Percentiles rank a stretch among this genome's conserved stretches.
Evolutionary conservation across 2,329 filamentous ascomycete genomes (phyloP).

Genomic region (Paecilomyces formosus): DNA sequence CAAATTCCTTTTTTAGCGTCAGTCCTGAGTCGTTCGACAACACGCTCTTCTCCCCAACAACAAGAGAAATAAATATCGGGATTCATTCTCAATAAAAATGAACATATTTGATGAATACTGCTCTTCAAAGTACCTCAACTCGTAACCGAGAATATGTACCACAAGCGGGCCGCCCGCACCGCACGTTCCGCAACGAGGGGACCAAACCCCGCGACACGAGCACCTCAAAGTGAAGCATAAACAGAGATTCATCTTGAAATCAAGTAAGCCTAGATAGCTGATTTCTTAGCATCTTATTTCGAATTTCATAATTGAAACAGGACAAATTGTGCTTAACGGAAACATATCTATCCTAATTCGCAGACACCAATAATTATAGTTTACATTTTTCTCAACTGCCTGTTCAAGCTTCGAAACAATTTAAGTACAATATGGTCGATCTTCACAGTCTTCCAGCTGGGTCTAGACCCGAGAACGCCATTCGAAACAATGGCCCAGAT

Average conservation of each 20-base stretch:
- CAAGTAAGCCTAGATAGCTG: background rate
- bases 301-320: too few relatives aligned
- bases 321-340: too few relatives aligned
- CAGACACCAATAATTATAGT: too few relatives aligned
- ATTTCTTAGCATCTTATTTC: too few relatives aligned
- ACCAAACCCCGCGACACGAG: background rate
- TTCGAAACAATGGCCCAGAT: constrained; percentile 43
- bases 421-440: constrained; percentile 20
- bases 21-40: too few relatives aligned
- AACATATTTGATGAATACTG: background rate
- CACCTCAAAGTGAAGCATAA: background rate
- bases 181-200: background rate
- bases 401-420: background rate
- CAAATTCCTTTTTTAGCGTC: too few relatives aligned
- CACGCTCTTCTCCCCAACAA: too few relatives aligned
- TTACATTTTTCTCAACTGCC: background rate
- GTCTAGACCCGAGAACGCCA: constrained; percentile 28
- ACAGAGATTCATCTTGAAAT: background rate
- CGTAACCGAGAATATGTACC: background rate
- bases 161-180: background rate
- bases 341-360: too few relatives aligned
- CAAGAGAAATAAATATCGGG: background rate
- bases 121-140: background rate
- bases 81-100: too few relatives aligned
- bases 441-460: constrained; percentile 29